Evolutionary conservation across 306 rosid species (phyloP), one percentile per base, ranked within the genome.

Genomic region (Sesbania bispinosa): DNA sequence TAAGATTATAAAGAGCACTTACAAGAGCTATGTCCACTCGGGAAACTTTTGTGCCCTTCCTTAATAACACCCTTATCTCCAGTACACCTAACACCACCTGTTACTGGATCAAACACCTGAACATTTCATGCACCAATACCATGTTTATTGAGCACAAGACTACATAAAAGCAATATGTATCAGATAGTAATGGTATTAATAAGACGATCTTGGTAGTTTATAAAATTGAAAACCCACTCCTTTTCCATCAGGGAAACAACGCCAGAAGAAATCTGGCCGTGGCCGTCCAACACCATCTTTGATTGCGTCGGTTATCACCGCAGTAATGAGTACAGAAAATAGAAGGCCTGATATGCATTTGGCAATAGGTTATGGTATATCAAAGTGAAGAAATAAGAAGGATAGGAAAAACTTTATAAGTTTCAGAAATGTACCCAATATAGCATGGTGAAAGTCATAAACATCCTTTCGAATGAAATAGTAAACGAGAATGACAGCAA

Each of bases 11-110:
- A 41, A 70, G 52, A 45, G 18, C 73, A 74, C 97, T 87, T 87
- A 94, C 98, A 83, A 36, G 97, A 90, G 59, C 96, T 86, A 82
- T 94, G 98, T 51, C 96, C 98, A 43, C 98, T 90, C 0, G 98
- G 98, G 86, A 94, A 94, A 76, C 96, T 90, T 86, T 94, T 94
- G 84, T 94, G 88, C 42, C 97, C 97, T 87, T 94, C 97, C 87
- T 84, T 94, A 60, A 89, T 84, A 63, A 86, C 87, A 54, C 77
- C 71, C 61, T 75, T 87, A 38, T 46, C 59, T 67, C 98, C 98
- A 53, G 86, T 84, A 69, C 97, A 90, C 77, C 38, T 54, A 66
- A 90, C 97, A 79, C 81, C 70, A 15, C 65, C 61, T 55, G 94
- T 88, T 64, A 66, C 32, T 43, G 71, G 51, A 84, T 90, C 82